phyloP scores from a whole-genome alignment of 345 rosid species.

The Cardiospermum halicacabum region DNA sequence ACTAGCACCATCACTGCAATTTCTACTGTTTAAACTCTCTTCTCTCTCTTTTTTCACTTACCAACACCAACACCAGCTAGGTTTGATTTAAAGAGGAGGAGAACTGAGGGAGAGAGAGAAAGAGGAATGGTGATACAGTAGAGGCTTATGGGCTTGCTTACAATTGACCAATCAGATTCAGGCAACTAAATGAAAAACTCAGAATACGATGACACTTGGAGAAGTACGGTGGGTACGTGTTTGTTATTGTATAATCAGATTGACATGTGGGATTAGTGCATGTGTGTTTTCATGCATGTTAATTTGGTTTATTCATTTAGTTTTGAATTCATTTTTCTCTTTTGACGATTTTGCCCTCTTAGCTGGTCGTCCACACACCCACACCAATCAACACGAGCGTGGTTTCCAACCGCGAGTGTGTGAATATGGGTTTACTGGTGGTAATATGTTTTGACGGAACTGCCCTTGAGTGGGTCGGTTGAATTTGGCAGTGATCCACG shows the following conservation, averaged over 20 bases:
- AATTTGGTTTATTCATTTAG: too few relatives aligned
- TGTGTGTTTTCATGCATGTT: constrained; percentile 48
- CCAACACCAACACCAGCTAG: too few relatives aligned
- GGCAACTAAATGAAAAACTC: constrained; percentile 44
- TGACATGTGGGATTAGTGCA: constrained; percentile 49
- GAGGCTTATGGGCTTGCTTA: constrained; percentile 10
- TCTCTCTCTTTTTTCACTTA: too few relatives aligned
- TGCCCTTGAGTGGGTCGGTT: constrained; percentile 23
- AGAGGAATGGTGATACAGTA: not conserved
- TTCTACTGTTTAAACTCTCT: too few relatives aligned
- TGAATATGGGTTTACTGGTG: constrained; percentile 30
- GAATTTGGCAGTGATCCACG: constrained; percentile 20
- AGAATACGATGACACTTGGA: constrained; percentile 53
- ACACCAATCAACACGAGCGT: constrained; percentile 52
- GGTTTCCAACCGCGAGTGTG: too few relatives aligned
- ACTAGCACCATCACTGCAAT: too few relatives aligned
- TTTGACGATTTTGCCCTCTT: not conserved
- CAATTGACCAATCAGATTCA: constrained; percentile 33
- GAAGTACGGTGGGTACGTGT: constrained; percentile 70
- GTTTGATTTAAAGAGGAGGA: not conserved
- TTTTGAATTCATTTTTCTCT: not conserved
- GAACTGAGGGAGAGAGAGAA: not conserved
- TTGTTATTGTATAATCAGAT: constrained; percentile 29
- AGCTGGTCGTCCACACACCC: not conserved
- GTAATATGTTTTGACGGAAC: not conserved